A percentile compares a stretch with the other conserved stretches of the same genome.
phyloP scores from a whole-genome alignment of 2,329 filamentous ascomycete genomes.

The Dactylellina sp. region DNA sequence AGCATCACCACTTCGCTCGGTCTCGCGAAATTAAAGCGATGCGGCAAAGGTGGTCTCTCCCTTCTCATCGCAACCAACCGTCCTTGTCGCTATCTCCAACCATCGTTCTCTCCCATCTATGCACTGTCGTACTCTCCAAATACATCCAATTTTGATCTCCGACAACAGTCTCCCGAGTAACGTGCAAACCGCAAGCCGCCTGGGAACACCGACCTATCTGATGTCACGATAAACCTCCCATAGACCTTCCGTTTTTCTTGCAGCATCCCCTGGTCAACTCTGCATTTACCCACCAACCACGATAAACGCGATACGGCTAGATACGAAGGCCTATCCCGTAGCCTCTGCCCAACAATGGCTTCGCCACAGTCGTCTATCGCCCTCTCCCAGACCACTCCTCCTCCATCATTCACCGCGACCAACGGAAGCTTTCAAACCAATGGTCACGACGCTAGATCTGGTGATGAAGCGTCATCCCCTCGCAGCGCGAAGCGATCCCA shows the following conservation, averaged over 20 bases:
- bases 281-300: constrained; percentile 32
- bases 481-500: constrained; percentile 52
- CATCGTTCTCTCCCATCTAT: constrained; percentile 7
- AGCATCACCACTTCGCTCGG: constrained; percentile 21
- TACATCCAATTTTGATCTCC: not conserved
- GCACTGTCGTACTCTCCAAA: not conserved
- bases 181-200: constrained; percentile 2
- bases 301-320: constrained; percentile 36
- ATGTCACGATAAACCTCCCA: constrained; percentile 35
- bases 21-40: constrained; percentile 28
- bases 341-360: constrained; percentile 31
- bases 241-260: constrained; percentile 19
- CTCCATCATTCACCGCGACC: constrained; percentile 46
- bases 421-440: constrained; percentile 51
- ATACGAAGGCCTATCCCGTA: constrained; percentile 14
- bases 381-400: constrained; percentile 47
- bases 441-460: constrained; percentile 39
- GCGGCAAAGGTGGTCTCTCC: constrained; percentile 28
- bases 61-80: constrained; percentile 10
- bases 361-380: constrained; percentile 50
- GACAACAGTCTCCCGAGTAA: not conserved
- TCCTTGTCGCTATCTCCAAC: constrained; percentile 7
- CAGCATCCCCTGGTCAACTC: constrained; percentile 13
- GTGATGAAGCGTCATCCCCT: constrained; percentile 44
- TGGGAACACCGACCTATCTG: constrained; percentile 13